These are phyloP conservation scores for Elsinoe batatas DNA, from an alignment of 2,329 filamentous ascomycete species.

Conservation along the genomic window DNA sequence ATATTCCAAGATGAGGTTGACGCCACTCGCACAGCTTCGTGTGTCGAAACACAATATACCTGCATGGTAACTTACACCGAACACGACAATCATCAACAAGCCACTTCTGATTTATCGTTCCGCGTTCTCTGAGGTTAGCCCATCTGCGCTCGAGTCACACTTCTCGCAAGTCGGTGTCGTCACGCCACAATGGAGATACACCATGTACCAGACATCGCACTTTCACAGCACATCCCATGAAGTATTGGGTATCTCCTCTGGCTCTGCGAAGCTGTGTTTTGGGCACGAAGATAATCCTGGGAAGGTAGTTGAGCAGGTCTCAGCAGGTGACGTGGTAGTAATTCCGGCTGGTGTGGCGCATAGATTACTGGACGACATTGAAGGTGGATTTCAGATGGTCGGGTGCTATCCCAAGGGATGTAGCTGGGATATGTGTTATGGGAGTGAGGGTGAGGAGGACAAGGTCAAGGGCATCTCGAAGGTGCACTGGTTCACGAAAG, in stretches of 20 bases:
- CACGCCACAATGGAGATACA: slow-evolving; percentile 56
- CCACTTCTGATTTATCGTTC: slow-evolving; percentile 58
- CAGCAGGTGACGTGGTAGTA: slow-evolving; percentile 53
- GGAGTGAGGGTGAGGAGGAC: slow-evolving; percentile 45
- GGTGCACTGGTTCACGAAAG: slow-evolving; percentile 48
- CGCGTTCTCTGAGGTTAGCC: slow-evolving; percentile 38
- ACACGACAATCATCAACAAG: slow-evolving; percentile 53
- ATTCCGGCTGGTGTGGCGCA: slow-evolving; percentile 58
- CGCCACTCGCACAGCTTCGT: slow-evolving; percentile 41
- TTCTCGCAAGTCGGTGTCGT: slow-evolving; percentile 46
- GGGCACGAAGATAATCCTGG: slow-evolving; percentile 53
- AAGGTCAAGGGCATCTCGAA: slow-evolving; percentile 40
- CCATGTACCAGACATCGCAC: slow-evolving; percentile 57
- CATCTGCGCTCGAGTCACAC: slow-evolving; percentile 46
- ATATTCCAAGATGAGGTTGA: slow-evolving; percentile 21
- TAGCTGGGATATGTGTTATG: slow-evolving; percentile 66
- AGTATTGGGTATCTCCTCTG: slow-evolving; percentile 50
- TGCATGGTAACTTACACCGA: slow-evolving; percentile 47
- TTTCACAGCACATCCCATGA: slow-evolving; percentile 61
- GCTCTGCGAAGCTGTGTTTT: slow-evolving; percentile 54
- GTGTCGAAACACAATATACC: slow-evolving; percentile 53
- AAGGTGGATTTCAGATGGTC: slow-evolving; percentile 54
- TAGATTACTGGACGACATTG: slow-evolving; percentile 48
- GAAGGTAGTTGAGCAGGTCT: slow-evolving; percentile 46
- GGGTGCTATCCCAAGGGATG: slow-evolving; percentile 51